Conservation (phyloP, 495 filamentous ascomycete genomes). For the Viridothelium virens region DNA sequence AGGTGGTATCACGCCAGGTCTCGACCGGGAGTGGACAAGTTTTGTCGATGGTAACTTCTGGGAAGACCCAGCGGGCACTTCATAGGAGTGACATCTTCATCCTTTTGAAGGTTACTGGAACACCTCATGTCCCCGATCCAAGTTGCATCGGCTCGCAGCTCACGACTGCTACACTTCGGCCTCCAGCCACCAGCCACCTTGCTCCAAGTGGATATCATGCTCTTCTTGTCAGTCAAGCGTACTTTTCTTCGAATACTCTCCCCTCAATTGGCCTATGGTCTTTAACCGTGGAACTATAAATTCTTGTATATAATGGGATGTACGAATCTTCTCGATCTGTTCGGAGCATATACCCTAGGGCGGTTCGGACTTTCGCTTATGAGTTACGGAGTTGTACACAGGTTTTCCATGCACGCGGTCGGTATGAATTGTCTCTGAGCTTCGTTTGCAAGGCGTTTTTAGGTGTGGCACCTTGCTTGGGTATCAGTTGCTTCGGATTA, state of each 20-base stretch:
- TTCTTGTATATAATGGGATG: not conserved
- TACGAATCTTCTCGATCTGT: not conserved
- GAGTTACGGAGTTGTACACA: too few species aligned
- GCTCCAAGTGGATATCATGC: too few species aligned
- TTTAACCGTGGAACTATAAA: not conserved
- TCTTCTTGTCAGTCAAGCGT: not conserved
- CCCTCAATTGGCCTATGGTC: not conserved
- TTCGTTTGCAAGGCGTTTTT: not conserved
- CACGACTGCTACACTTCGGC: not conserved
- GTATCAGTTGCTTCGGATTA: not conserved
- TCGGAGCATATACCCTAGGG: not conserved
- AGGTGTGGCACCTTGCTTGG: not conserved
- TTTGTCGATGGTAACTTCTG: slow-evolving; percentile 14
- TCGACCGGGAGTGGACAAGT: slow-evolving; percentile 11
- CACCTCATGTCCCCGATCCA: not conserved
- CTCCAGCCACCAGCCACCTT: not conserved
- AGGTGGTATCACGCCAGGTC: slow-evolving; percentile 9
- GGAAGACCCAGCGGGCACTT: slow-evolving; percentile 8
- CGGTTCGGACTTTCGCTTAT: too few species aligned
- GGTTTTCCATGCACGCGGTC: not conserved
- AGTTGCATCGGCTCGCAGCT: not conserved
- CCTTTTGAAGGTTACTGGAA: not conserved
- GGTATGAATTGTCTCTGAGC: not conserved
- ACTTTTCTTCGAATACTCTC: not conserved
- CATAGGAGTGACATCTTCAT: not conserved